Evolutionary conservation across 2,329 filamentous ascomycete genomes (phyloP).

Genomic region (Colletotrichum lentis): DNA sequence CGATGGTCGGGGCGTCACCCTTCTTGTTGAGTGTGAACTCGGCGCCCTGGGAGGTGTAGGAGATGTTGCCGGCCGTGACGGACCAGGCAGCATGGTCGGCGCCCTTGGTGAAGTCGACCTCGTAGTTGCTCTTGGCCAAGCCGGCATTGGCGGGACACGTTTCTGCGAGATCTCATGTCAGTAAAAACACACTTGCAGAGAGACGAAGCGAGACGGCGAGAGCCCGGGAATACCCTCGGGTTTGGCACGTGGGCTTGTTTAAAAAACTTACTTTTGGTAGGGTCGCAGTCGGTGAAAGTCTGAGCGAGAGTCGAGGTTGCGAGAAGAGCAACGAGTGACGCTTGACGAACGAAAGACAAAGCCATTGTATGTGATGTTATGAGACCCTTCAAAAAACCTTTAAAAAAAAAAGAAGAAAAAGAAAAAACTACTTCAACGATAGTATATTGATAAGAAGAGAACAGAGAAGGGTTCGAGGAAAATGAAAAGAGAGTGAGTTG

Average conservation of each 20-base stretch:
- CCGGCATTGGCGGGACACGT: constrained; percentile 71
- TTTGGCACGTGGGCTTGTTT: background rate
- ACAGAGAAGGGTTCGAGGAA: constrained; percentile 2
- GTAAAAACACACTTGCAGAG: background rate
- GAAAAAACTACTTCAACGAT: constrained; percentile 15
- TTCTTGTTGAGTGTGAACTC: constrained; percentile 64
- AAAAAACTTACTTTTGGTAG: constrained; percentile 32
- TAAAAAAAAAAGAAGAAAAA: no score
- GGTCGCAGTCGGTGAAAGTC: constrained; percentile 34
- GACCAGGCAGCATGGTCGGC: constrained; percentile 55
- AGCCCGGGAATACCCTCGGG: background rate
- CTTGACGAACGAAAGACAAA: constrained; percentile 36
- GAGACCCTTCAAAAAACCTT: no score
- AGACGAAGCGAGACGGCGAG: background rate
- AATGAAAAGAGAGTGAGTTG: background rate
- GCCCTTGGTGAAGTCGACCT: constrained; percentile 71
- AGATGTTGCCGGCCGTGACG: constrained; percentile 41
- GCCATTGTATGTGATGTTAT: constrained; percentile 25
- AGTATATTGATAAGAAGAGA: constrained; percentile 4
- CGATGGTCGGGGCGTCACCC: constrained; percentile 68
- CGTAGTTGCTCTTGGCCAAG: constrained; percentile 62
- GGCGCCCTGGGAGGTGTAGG: constrained; percentile 45
- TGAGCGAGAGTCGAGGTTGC: constrained; percentile 32
- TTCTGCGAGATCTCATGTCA: constrained; percentile 34
- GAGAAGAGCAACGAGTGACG: constrained; percentile 34